Evolutionary conservation across 768 basidiomycete genomes (phyloP).

Genomic region (Grammothele lineata): DNA sequence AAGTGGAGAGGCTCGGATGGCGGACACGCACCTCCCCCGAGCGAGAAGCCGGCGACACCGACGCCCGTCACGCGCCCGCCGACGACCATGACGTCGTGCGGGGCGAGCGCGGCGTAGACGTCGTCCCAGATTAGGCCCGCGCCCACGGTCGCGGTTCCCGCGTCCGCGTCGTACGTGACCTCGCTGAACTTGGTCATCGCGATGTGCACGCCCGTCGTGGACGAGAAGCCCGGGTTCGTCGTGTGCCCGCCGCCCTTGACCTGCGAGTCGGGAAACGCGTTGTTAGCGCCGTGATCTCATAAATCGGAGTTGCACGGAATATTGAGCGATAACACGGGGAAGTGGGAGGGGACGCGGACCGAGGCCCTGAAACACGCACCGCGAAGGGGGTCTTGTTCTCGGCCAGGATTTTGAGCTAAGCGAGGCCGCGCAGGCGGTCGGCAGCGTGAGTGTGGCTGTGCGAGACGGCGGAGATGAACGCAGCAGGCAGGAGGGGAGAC

Average conservation of each 20-base stretch:
- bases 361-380: conserved; percentile 28
- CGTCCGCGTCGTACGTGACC: conserved; percentile 19
- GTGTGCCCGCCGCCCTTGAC: conserved; percentile 34
- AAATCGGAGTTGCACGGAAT: not conserved
- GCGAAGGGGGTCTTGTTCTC: conserved; percentile 48
- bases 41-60: conserved; percentile 28
- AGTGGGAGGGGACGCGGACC: too few species aligned
- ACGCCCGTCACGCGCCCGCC: conserved; percentile 54
- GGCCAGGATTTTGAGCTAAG: conserved; percentile 45
- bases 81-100: conserved; percentile 48
- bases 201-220: conserved; percentile 32
- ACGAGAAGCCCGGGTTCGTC: conserved; percentile 32
- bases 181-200: conserved; percentile 28
- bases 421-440: not conserved
- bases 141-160: conserved; percentile 25
- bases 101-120: conserved; percentile 51
- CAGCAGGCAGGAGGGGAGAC: too few species aligned
- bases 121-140: conserved; percentile 61
- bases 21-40: conserved; percentile 50
- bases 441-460: not conserved
- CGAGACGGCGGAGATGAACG: not conserved
- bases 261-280: conserved; percentile 11
- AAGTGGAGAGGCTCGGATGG: too few species aligned
- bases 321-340: not conserved
- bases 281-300: not conserved